Base-by-base conservation (phyloP, 805 yeast species). In the Starmera caribaea region DNA sequence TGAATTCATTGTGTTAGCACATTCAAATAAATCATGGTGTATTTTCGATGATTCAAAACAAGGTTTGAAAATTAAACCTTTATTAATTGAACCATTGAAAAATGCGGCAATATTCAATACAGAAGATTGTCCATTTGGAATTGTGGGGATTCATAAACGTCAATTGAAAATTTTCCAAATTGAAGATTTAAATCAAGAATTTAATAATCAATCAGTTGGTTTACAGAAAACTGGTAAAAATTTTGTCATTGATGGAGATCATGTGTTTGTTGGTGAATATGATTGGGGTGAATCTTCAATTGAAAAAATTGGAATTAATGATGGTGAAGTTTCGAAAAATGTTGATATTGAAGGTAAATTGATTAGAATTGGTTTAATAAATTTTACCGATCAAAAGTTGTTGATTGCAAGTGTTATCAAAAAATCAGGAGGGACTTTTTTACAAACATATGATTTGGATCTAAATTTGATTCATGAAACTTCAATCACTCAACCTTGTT, bases 381-480 rank as follows among this genome's bases (percentile, higher is more conserved):
- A 43, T 29, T 51, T 67, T 53, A 44, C 57, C 42, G 48, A 50
- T 13, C 34, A 44, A 0, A 47, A 49, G 5, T 64, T 17, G 9
- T 7, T 33, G n/a, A 16, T 33, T 33, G 24, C 24, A 21, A 21
- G 24, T 50, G 38, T 49, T 50, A 7, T 52, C 38, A n/a, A 36
- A 36, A 48, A 40, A 33, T 55, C 41, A 10, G 31, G 13, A 15
- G 26, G 11, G 33, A 9, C 5, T 31, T 31, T 15, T 33, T 33
- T 61, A 15, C 40, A 49, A 16, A 57, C 58, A 7, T 55, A 48
- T 31, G 66, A 66, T 24, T 58, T 66, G n/a, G 47, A 57, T 2
- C 42, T 85, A 17, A 54, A 61, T 27, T 63, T 75, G 27, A 48
- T 79, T 4, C 92, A 89, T 56, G 65, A 65, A 39, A 87, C 96